Conservation (phyloP, 192 early-diverging fungal genomes). For the Funneliformis geosporum region DNA sequence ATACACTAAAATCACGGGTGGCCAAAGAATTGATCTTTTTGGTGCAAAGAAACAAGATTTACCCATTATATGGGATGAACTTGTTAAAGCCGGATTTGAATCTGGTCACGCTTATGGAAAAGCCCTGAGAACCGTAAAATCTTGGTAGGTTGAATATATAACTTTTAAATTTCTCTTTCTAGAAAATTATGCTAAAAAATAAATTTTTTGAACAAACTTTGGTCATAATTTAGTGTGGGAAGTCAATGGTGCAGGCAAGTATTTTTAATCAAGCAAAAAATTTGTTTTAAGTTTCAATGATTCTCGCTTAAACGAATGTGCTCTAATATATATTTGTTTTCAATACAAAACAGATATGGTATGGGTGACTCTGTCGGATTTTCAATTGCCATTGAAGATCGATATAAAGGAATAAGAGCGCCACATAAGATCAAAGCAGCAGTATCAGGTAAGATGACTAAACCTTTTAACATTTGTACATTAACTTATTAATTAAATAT, state of each 20-base stretch:
- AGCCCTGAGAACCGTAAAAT: slow-evolving; percentile 68
- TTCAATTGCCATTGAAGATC: slow-evolving; percentile 63
- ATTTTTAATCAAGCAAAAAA: slow-evolving; percentile 60
- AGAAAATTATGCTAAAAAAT: too few species aligned
- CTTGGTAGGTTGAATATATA: slow-evolving; percentile 53
- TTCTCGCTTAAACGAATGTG: neutral
- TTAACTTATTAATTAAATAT: too few species aligned
- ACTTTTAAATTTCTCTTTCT: too few species aligned
- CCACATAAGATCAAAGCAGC: slow-evolving; percentile 73
- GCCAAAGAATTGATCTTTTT: slow-evolving; percentile 71
- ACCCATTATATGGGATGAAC: slow-evolving; percentile 64
- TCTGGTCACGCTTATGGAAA: slow-evolving; percentile 73
- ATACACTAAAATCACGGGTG: slow-evolving; percentile 73
- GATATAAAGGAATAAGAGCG: slow-evolving; percentile 68
- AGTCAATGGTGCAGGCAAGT: slow-evolving; percentile 59
- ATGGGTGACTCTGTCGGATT: slow-evolving; percentile 68
- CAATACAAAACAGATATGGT: neutral
- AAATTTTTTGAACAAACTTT: too few species aligned
- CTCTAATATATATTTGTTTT: neutral
- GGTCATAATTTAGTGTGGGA: slow-evolving; percentile 44
- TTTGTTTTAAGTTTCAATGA: neutral
- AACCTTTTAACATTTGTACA: too few species aligned
- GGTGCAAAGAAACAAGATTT: slow-evolving; percentile 66
- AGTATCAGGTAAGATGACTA: slow-evolving; percentile 41
- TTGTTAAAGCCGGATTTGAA: slow-evolving; percentile 66